phyloP scores from a whole-genome alignment of 352 stramenopile species.

The Globisporangium nodosum region DNA sequence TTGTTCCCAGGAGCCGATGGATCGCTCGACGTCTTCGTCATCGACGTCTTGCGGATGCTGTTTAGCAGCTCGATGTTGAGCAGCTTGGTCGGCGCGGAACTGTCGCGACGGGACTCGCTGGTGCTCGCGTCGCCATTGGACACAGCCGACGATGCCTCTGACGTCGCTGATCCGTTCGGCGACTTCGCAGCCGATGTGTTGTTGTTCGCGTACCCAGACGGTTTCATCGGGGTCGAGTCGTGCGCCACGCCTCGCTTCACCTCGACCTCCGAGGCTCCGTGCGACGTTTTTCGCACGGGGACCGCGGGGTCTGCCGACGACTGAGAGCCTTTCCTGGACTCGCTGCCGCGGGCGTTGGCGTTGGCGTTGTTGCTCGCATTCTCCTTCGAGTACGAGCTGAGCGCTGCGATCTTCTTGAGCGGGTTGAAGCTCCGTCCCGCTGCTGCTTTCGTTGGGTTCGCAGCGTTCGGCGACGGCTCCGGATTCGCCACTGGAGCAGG shows the following conservation, averaged over 20 bases:
- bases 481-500: slow-evolving; percentile 15
- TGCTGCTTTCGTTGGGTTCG: neutral
- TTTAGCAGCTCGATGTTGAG: slow-evolving; percentile 35
- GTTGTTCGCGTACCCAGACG: slow-evolving; percentile 7
- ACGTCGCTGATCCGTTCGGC: neutral
- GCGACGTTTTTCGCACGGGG: slow-evolving; percentile 16
- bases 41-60: slow-evolving; percentile 29
- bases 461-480: slow-evolving; percentile 4
- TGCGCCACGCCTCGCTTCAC: slow-evolving; percentile 28
- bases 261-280: slow-evolving; percentile 24
- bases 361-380: slow-evolving; percentile 35
- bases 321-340: slow-evolving; percentile 16
- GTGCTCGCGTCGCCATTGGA: slow-evolving; percentile 16
- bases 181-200: slow-evolving; percentile 7
- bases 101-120: neutral
- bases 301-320: slow-evolving; percentile 13
- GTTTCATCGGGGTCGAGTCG: slow-evolving; percentile 12
- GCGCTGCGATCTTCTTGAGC: slow-evolving; percentile 54
- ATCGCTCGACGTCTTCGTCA: slow-evolving; percentile 35
- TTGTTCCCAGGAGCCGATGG: slow-evolving; percentile 8
- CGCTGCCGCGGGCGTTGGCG: slow-evolving; percentile 20
- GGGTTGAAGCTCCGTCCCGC: slow-evolving; percentile 46
- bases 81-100: slow-evolving; percentile 22
- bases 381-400: slow-evolving; percentile 40
- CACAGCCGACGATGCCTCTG: neutral